Evolutionary conservation across 1,284 basidiomycete genomes (phyloP).

Genomic region (Ganoderma lingzhi): DNA sequence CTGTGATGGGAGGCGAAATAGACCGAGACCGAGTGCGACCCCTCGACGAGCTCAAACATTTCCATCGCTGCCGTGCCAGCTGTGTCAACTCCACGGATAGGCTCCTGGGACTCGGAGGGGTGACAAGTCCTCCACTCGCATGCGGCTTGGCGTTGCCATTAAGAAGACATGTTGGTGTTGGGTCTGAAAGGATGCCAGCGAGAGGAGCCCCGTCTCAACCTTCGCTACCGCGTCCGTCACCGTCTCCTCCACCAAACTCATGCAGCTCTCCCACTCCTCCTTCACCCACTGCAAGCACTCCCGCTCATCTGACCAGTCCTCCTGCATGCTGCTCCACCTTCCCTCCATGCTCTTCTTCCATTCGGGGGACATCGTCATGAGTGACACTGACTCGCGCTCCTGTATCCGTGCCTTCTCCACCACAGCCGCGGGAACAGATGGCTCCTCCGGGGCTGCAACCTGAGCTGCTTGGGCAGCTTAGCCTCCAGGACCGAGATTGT

Average conservation of each 20-base stretch:
- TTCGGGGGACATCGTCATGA: constrained; percentile 63
- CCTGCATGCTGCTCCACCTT: constrained; percentile 79
- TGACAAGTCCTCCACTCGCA: constrained; percentile 61
- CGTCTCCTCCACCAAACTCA: constrained; percentile 51
- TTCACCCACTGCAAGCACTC: constrained; percentile 78
- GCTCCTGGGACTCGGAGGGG: constrained; percentile 77
- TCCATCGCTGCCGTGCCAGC: constrained; percentile 41
- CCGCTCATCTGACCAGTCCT: constrained; percentile 86
- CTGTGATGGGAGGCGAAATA: constrained; percentile 39
- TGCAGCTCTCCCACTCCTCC: constrained; percentile 81
- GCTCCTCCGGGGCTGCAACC: constrained; percentile 37
- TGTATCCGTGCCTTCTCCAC: constrained; percentile 42
- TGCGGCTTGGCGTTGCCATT: constrained; percentile 56
- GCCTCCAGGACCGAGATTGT: constrained; percentile 83
- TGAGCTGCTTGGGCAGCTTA: constrained; percentile 55
- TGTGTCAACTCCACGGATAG: constrained; percentile 64
- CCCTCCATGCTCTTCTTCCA: constrained; percentile 81
- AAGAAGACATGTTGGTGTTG: constrained; percentile 44
- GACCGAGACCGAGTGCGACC: constrained; percentile 45
- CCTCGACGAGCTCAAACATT: constrained; percentile 41
- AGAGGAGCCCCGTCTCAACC: constrained; percentile 57
- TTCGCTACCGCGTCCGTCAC: constrained; percentile 48
- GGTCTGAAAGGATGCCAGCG: constrained; percentile 45
- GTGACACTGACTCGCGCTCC: constrained; percentile 54
- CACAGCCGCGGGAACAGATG: constrained; percentile 20